A percentile compares a stretch with the other conserved stretches of the same genome.
Conservation (phyloP, 768 basidiomycete species). For the Heimioporus sp. region DNA sequence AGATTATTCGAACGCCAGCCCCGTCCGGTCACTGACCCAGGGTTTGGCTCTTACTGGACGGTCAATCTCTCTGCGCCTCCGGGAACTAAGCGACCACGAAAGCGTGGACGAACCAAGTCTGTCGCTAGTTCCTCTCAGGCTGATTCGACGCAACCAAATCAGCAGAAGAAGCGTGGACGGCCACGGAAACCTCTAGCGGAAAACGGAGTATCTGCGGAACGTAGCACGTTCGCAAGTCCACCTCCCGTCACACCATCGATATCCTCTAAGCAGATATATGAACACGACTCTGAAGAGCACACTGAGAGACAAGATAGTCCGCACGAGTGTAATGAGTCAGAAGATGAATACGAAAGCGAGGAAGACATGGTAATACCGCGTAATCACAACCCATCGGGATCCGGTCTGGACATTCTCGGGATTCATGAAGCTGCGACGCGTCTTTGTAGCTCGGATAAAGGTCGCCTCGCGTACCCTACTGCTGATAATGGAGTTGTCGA, state of each 20-base stretch:
- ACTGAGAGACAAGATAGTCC: conserved; percentile 39
- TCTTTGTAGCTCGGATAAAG: conserved; percentile 39
- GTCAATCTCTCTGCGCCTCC: conserved; percentile 85
- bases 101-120: conserved; percentile 65
- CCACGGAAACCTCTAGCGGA: conserved; percentile 32
- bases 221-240: conserved; percentile 9
- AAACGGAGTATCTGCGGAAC: conserved; percentile 17
- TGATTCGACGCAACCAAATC: conserved; percentile 7
- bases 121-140: conserved; percentile 14
- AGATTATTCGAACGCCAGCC: conserved; percentile 80
- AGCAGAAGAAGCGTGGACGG: conserved; percentile 41
- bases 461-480: conserved; percentile 21
- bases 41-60: conserved; percentile 88
- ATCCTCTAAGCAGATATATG: conserved; percentile 27
- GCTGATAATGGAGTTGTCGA: conserved; percentile 50
- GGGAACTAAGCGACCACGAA: conserved; percentile 82
- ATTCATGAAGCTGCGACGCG: conserved; percentile 37
- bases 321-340: conserved; percentile 43
- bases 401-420: conserved; percentile 37
- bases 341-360: conserved; percentile 63
- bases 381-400: conserved; percentile 40
- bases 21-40: conserved; percentile 80
- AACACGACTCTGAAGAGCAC: conserved; percentile 36
- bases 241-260: conserved; percentile 17
- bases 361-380: conserved; percentile 55